Base-by-base conservation (phyloP, 108 stramenopile species). In the Cyclotella sp. region DNA sequence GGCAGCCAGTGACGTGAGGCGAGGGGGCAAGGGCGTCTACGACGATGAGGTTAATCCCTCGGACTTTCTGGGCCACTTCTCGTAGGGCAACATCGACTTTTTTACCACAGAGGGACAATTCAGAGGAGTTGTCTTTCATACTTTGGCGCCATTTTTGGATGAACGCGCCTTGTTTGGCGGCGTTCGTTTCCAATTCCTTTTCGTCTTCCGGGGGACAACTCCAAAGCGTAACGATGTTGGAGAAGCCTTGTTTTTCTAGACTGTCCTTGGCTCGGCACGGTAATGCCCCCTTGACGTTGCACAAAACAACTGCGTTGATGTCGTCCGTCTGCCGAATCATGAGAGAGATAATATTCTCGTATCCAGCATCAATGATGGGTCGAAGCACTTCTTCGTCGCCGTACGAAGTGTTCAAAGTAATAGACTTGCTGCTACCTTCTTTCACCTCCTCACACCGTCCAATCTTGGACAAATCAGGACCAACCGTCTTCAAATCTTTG, bases 401-500 rank as follows among this genome's bases (percentile, higher is more conserved):
- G 54, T 74, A 73, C 26, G 73, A 68, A 34, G 79, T 44, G 63
- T 80, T 74, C 24, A 67, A 55, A 21, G 53, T 55, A 39, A 80
- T 63, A 14, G 73, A 40, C 41, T 73, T 80, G 29, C 41, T 24
- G 29, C 73, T 75, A 19, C 61, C 67, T 14, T 63, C 30, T 63
- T 51, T 24, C 3, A 72, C 78, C 27, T 73, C 67, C 30, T 75
- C 80, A 39, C 76, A 77, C 59, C 64, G 69, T 16, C 76, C 76
- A 55, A 77, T 77, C 61, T 63, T 77, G 22, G 57, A 30, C 52
- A 70, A 34, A 55, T 77, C 76, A 54, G 93, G 93, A 15, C 93
- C 93, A 44, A 85, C 83, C 27, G 79, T 80, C 58, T 79, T 82
- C 51, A 81, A 83, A 68, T 94, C 93, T 14, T 85, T 80, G 44